phyloP scores from a whole-genome alignment of 2,329 filamentous ascomycete genomes.

The Gaeumannomyces sp. region DNA sequence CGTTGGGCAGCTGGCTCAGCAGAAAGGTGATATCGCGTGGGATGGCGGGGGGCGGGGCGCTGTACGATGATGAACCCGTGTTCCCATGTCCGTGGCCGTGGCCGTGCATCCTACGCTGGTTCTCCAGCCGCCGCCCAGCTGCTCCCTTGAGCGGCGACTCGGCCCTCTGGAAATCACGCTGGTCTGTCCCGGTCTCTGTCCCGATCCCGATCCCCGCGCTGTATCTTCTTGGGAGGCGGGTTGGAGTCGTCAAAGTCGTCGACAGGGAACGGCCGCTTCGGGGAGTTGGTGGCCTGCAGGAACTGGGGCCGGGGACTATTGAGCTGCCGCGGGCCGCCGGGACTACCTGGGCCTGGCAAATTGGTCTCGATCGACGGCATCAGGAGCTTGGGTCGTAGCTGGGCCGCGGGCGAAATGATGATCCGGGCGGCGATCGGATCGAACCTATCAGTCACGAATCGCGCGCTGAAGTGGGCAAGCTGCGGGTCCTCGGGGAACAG shows the following conservation, averaged over 20 bases:
- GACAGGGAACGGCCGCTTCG: conserved; percentile 53
- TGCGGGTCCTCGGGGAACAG: conserved; percentile 86
- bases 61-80: conserved; percentile 26
- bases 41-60: conserved; percentile 52
- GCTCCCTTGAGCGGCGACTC: conserved; percentile 90
- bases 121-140: conserved; percentile 76
- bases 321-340: conserved; percentile 19
- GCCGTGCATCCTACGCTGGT: conserved; percentile 59
- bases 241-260: conserved; percentile 70
- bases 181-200: conserved; percentile 9
- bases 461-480: conserved; percentile 66
- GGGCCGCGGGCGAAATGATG: conserved; percentile 73
- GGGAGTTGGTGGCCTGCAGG: conserved; percentile 43
- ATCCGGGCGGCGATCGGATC: conserved; percentile 76
- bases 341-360: conserved; percentile 25
- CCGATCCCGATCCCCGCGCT: conserved; percentile 56
- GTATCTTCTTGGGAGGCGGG: conserved; percentile 72
- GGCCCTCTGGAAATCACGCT: conserved; percentile 77
- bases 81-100: conserved; percentile 24
- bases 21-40: conserved; percentile 62
- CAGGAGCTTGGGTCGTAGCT: conserved; percentile 59
- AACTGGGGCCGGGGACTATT: conserved; percentile 43
- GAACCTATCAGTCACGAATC: conserved; percentile 68
- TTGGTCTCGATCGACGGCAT: conserved; percentile 44
- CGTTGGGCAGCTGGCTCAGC: conserved; percentile 67